Evolutionary conservation across 2,329 filamentous ascomycete genomes (phyloP), one percentile per base, ranked within the genome.

Genomic region (Coniochaeta sp.): DNA sequence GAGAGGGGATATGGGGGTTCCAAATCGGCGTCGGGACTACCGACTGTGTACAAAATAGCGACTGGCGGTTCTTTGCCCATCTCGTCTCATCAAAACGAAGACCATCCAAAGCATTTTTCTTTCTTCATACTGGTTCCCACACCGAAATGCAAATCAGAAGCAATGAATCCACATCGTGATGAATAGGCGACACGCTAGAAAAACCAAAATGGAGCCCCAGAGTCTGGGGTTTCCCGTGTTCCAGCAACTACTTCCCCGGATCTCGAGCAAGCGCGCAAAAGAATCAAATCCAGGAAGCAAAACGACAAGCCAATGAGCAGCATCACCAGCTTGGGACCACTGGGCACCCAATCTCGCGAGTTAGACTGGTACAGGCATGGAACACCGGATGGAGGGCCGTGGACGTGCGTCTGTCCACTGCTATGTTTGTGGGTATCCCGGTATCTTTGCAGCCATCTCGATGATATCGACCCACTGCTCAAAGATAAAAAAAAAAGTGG

Each of bases 61-160:
- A 59, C 19, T 24, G 43, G 43, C 43, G 43, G 43, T 47, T 47
- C 43, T 47, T 67, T 65, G 65, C 61, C 65, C 62, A 62, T 54
- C 54, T 64, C 66, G 66, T 66, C 66, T 68, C 43, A 47, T 47
- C 8, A 47, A 24, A 59, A 61, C 61, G 55, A 62, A 60, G 58
- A 64, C 65, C 64, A 64, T 62, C 54, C 64, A 68, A 62, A 65
- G 64, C 63, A 64, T 64, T 64, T 66, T 67, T 63, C 59, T 62
- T 67, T 66, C 62, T 12, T 24, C n/a, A 36, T 36, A 12, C 28
- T 31, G 28, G 28, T 31, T 31, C 28, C 28, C 28, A 31, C 28
- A 9, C 28, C 34, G 14, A 36, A 36, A 36, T 12, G 31, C 31
- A 6, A 33, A 11, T 6, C 31, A 33, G 31, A n/a, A n/a, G n/a